phyloP scores from a whole-genome alignment of 768 basidiomycete genomes.

The Plicaturopsis crispa region DNA sequence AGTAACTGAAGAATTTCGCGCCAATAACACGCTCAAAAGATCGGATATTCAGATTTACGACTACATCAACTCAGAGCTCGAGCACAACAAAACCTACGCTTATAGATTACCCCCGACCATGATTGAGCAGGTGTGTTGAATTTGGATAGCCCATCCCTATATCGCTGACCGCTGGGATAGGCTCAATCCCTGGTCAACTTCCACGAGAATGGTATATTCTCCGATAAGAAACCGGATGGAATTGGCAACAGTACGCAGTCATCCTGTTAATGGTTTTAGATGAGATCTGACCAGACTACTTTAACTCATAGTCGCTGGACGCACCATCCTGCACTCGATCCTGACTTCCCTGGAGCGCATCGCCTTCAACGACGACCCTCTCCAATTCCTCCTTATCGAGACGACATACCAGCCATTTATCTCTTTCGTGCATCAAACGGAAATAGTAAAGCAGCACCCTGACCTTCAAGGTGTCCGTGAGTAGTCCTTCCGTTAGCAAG shows the following conservation, averaged over 20 bases:
- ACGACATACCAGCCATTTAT: slow-evolving; percentile 90
- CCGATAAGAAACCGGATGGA: slow-evolving; percentile 47
- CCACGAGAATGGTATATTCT: slow-evolving; percentile 76
- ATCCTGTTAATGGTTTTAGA: background rate
- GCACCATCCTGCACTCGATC: slow-evolving; percentile 69
- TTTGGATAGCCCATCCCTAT: no score
- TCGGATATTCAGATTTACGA: slow-evolving; percentile 52
- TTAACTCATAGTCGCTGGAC: slow-evolving; percentile 60
- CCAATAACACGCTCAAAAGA: background rate
- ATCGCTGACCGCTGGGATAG: no score
- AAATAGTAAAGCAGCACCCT: slow-evolving; percentile 48
- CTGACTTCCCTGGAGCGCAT: slow-evolving; percentile 68
- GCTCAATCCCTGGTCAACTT: slow-evolving; percentile 69
- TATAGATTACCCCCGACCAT: slow-evolving; percentile 74
- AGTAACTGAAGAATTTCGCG: slow-evolving; percentile 16
- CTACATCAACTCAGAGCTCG: slow-evolving; percentile 67
- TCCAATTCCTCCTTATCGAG: slow-evolving; percentile 72
- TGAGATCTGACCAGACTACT: background rate
- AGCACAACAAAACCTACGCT: slow-evolving; percentile 78
- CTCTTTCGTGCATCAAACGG: slow-evolving; percentile 77
- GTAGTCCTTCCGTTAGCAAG: no score
- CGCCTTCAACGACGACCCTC: slow-evolving; percentile 70
- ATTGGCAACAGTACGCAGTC: slow-evolving; percentile 77
- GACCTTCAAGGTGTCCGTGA: slow-evolving; percentile 58
- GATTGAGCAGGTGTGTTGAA: slow-evolving; percentile 66